Conservation (phyloP, 164 flowering plant genomes). For the Buxus sempervirens region DNA sequence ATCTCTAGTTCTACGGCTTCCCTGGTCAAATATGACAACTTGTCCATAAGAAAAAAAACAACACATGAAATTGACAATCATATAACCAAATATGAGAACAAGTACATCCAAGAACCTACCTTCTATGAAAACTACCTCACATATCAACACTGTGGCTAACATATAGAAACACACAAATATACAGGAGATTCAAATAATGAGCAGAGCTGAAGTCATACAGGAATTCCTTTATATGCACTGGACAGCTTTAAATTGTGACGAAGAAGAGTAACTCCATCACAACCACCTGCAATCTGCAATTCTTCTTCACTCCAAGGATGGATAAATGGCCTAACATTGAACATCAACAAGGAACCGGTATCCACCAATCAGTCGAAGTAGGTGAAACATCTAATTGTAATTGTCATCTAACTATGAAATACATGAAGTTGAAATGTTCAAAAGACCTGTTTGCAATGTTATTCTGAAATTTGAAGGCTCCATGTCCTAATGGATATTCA, state of each 20-base stretch:
- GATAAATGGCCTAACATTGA: constrained; percentile 24
- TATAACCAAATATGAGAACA: background rate
- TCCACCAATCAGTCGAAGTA: constrained; percentile 7
- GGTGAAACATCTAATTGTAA: background rate
- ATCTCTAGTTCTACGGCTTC: constrained; percentile 49
- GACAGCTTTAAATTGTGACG: constrained; percentile 45
- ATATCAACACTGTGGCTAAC: background rate
- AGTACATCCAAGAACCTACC: background rate
- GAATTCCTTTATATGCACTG: constrained; percentile 70
- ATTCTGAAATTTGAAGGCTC: constrained; percentile 18
- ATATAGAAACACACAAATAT: too few species aligned
- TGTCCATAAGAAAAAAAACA: background rate
- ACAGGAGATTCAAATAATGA: background rate
- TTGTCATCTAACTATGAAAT: background rate
- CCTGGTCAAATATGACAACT: constrained; percentile 16
- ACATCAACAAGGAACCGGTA: constrained; percentile 6
- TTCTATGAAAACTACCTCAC: background rate
- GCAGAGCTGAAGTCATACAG: constrained; percentile 39
- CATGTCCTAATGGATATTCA: constrained; percentile 17
- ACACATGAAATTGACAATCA: background rate
- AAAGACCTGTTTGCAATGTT: constrained; percentile 25
- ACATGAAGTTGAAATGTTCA: background rate
- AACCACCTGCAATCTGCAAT: constrained; percentile 61
- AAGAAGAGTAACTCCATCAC: constrained; percentile 35
- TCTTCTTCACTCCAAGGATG: constrained; percentile 65